Base-by-base conservation (phyloP, 768 basidiomycete species). In the Boletus vinaceobasis region DNA sequence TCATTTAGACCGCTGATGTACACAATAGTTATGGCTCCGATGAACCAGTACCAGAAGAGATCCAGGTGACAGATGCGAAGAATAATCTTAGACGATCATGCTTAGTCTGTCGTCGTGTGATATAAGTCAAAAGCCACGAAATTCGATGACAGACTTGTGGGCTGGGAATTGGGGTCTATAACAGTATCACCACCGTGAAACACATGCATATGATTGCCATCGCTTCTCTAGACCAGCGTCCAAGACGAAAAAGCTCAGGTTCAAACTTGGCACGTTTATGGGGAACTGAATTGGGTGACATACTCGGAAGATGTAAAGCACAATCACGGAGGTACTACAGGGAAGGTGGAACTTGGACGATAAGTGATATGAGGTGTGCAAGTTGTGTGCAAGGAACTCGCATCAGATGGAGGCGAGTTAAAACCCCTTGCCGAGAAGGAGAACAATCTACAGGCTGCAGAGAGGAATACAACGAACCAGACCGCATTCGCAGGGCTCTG, bases 401-500 rank as follows among this genome's bases (percentile, higher is more conserved):
- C 67, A 36, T 55, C 75, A 72, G 72, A 73, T 14, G 70, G 69
- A 19, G 73, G 63, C 1, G 72, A 74, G 19, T 65, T 55, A 9
- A 76, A 66, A 3, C 70, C 73, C 1, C 65, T 51, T 1, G 45
- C 39, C 4, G 74, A 75, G 58, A 75, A 73, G 35, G 65, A 71
- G 10, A 74, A 59, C 3, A 66, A 32, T 14, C 72, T 70, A 35
- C 73, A 65, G 29, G 65, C 55, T 19, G 57, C 66, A 39, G 76
- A 70, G 38, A 64, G 44, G 5, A 53, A 19, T 61, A 73, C 65
- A 17, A 73, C 71, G 50, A 75, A 65, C 75, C 74, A 73, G 17
- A 75, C 72, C n/a, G 72, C 72, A 52, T 74, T 71, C n/a, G 73
- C 68, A 0, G 75, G 76, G 8, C 69, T 74, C 37, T 63, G 63